These are phyloP conservation scores for Tulasnella sp. DNA, from an alignment of 768 basidiomycete genomes.

Conservation along the genomic window DNA sequence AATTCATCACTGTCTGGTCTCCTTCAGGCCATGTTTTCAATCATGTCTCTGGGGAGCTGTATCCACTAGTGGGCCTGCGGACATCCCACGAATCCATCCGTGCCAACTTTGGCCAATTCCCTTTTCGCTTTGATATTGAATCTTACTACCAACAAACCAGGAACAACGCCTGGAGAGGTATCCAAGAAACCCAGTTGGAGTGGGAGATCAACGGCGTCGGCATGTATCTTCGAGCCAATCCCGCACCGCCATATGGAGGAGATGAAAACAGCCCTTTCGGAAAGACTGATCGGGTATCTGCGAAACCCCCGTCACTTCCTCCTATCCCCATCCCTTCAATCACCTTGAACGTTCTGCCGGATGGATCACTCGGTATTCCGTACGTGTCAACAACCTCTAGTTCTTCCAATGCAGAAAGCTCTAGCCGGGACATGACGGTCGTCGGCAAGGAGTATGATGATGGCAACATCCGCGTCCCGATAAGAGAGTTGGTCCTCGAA, in stretches of 20 bases:
- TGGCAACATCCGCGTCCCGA: conserved; percentile 45
- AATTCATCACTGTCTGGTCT: conserved; percentile 1
- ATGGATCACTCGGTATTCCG: background rate
- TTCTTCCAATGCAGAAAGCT: conserved; percentile 21
- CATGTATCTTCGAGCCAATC: background rate
- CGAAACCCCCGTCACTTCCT: too few relatives aligned
- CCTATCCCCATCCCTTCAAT: too few relatives aligned
- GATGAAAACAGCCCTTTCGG: too few relatives aligned
- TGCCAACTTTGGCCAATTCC: conserved; percentile 79
- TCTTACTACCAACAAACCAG: conserved; percentile 66
- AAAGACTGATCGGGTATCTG: too few relatives aligned
- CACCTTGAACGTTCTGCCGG: background rate
- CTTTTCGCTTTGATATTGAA: conserved; percentile 87
- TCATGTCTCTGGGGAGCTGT: conserved; percentile 53
- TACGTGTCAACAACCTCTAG: background rate
- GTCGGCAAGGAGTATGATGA: conserved; percentile 24
- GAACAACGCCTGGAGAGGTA: conserved; percentile 56
- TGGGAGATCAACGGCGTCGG: conserved; percentile 8
- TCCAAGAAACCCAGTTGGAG: conserved; percentile 27
- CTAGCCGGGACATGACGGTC: conserved; percentile 15
- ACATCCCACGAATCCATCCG: conserved; percentile 66
- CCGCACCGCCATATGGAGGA: too few relatives aligned
- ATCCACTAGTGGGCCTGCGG: conserved; percentile 82
- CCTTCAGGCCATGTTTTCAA: conserved; percentile 56
- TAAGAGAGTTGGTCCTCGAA: conserved; percentile 63